Conservation (phyloP, 306 rosid species). For the Prunus salicina region DNA sequence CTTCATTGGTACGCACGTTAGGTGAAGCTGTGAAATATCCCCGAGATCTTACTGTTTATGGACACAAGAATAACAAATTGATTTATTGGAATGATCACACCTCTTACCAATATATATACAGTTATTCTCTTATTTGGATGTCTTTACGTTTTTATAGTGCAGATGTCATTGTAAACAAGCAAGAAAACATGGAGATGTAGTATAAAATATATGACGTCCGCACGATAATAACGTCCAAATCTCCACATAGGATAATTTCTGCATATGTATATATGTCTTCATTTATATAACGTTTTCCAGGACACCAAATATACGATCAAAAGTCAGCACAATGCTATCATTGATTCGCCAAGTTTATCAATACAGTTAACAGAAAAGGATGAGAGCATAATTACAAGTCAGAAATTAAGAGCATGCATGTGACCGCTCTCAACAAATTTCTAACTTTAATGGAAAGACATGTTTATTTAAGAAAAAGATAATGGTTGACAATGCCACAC, state of each 20-base stretch:
- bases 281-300: not conserved
- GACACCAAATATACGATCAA: not conserved
- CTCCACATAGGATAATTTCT: too few relatives aligned
- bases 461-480: not conserved
- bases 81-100: conserved; percentile 10
- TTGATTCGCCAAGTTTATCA: conserved; percentile 17
- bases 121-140: too few relatives aligned
- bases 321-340: conserved; percentile 31
- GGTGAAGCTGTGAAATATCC: conserved; percentile 21
- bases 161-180: too few relatives aligned
- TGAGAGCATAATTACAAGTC: conserved; percentile 17
- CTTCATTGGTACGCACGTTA: conserved; percentile 10
- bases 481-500: conserved; percentile 22
- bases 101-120: not conserved
- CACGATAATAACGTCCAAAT: too few relatives aligned
- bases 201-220: too few relatives aligned
- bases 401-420: conserved; percentile 13
- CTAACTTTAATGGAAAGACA: conserved; percentile 1
- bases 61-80: conserved; percentile 20
- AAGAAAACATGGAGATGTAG: rapidly evolving
- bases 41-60: conserved; percentile 5
- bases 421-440: conserved; percentile 22
- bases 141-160: too few relatives aligned
- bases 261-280: too few relatives aligned
- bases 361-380: conserved; percentile 22